Conservation (phyloP, 768 basidiomycete genomes). For the Tulasnella sp. region DNA sequence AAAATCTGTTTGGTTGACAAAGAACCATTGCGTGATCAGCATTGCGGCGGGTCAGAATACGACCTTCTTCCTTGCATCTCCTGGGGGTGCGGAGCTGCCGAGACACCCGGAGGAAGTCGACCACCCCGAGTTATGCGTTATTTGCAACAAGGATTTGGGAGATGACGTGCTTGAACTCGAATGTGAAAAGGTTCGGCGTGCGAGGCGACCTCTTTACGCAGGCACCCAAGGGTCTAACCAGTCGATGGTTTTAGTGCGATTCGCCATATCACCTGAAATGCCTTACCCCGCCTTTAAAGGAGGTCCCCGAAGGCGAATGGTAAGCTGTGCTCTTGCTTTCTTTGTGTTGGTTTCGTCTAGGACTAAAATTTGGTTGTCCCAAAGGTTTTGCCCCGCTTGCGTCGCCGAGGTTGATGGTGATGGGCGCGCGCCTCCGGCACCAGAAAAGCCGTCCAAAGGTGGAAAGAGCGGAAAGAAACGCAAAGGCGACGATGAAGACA, state of each 20-base stretch:
- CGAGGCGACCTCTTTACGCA: background rate
- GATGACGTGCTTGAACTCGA: conserved; percentile 70
- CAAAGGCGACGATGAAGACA: conserved; percentile 7
- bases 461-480: conserved; percentile 12
- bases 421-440: background rate
- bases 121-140: conserved; percentile 63
- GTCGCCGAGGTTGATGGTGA: conserved; percentile 30
- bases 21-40: conserved; percentile 39
- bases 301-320: conserved; percentile 87
- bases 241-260: conserved; percentile 61
- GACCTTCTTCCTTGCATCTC: conserved; percentile 74
- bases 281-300: conserved; percentile 68
- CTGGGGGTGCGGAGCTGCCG: conserved; percentile 70
- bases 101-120: conserved; percentile 73
- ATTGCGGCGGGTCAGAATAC: conserved; percentile 84
- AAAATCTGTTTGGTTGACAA: background rate
- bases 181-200: conserved; percentile 78
- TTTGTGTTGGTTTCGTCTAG: background rate
- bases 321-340: background rate
- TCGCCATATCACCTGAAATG: conserved; percentile 81
- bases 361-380: background rate
- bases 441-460: background rate
- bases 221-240: background rate
- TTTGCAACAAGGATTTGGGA: conserved; percentile 65
- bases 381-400: conserved; percentile 70